A percentile compares a stretch with the other conserved stretches of the same genome.
phyloP scores from a whole-genome alignment of 805 yeast genomes.

The Candida montana region DNA sequence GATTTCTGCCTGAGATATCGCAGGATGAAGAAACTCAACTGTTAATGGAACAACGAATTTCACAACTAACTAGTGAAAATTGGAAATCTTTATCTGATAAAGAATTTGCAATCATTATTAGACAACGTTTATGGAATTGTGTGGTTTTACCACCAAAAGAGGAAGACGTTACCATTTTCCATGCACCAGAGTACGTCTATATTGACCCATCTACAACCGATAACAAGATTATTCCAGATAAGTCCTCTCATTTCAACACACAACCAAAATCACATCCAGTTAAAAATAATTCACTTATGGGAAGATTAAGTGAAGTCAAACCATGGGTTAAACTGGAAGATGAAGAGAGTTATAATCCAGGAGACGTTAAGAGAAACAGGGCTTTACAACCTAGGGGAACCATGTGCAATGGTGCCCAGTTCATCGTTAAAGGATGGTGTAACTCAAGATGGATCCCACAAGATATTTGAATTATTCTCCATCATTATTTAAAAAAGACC shows the following conservation, averaged over 20 bases:
- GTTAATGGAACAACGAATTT: not conserved
- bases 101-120: slow-evolving; percentile 36
- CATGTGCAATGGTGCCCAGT: slow-evolving; percentile 18
- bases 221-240: too few species aligned
- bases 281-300: slow-evolving; percentile 15
- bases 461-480: not conserved
- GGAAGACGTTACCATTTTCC: slow-evolving; percentile 38
- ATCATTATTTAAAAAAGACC: too few species aligned
- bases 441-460: slow-evolving; percentile 23
- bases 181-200: slow-evolving; percentile 25
- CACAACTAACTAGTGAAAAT: slow-evolving; percentile 1
- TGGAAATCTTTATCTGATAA: slow-evolving; percentile 20
- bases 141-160: slow-evolving; percentile 48
- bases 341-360: slow-evolving; percentile 6
- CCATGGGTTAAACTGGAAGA: slow-evolving; percentile 28
- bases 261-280: not conserved
- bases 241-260: too few species aligned
- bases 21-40: slow-evolving; percentile 28
- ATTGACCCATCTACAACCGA: slow-evolving; percentile 3
- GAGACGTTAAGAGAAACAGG: slow-evolving; percentile 4
- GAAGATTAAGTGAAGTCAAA: slow-evolving; percentile 18
- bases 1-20: slow-evolving; percentile 28
- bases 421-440: slow-evolving; percentile 27
- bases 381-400: slow-evolving; percentile 19
- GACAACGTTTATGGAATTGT: slow-evolving; percentile 48